phyloP scores from a whole-genome alignment of 805 yeast genomes.

The Myxozyma neglecta region DNA sequence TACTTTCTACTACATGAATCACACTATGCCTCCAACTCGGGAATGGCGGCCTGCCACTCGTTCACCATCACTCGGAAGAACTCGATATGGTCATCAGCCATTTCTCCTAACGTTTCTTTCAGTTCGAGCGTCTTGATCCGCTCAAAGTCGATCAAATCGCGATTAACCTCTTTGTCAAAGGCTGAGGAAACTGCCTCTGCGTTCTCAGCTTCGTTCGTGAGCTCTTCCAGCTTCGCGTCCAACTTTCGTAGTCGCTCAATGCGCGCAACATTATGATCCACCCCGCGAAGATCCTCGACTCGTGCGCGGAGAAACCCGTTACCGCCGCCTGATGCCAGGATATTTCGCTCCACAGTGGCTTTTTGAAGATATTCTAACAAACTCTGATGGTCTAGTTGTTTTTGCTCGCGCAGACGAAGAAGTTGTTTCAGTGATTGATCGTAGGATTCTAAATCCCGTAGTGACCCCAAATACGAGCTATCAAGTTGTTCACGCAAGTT shows the following conservation, averaged over 20 bases:
- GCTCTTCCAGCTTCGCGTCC: constrained; percentile 50
- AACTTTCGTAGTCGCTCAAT: constrained; percentile 54
- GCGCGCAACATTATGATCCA: constrained; percentile 57
- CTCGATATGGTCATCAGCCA: constrained; percentile 73
- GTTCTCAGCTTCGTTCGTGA: constrained; percentile 51
- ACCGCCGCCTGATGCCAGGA: constrained; percentile 52
- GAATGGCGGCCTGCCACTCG: constrained; percentile 27
- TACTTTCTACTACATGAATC: no score
- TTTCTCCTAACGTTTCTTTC: constrained; percentile 63
- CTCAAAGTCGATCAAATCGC: constrained; percentile 70
- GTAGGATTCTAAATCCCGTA: constrained; percentile 86
- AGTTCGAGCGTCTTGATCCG: constrained; percentile 75
- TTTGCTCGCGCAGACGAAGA: constrained; percentile 83
- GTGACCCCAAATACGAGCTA: constrained; percentile 73
- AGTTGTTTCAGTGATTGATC: constrained; percentile 62
- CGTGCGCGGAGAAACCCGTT: constrained; percentile 57
- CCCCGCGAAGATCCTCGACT: constrained; percentile 62
- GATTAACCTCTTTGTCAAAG: constrained; percentile 57
- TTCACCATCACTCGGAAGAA: constrained; percentile 55
- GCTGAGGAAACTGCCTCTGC: constrained; percentile 54
- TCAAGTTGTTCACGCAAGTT: constrained; percentile 57
- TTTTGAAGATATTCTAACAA: constrained; percentile 74
- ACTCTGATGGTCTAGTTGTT: constrained; percentile 87
- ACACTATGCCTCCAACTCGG: constrained; percentile 19
- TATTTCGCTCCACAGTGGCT: constrained; percentile 64